These are phyloP conservation scores for Cladosporium sp. DNA, from an alignment of 2,329 filamentous ascomycete species.

Conservation along the genomic window DNA sequence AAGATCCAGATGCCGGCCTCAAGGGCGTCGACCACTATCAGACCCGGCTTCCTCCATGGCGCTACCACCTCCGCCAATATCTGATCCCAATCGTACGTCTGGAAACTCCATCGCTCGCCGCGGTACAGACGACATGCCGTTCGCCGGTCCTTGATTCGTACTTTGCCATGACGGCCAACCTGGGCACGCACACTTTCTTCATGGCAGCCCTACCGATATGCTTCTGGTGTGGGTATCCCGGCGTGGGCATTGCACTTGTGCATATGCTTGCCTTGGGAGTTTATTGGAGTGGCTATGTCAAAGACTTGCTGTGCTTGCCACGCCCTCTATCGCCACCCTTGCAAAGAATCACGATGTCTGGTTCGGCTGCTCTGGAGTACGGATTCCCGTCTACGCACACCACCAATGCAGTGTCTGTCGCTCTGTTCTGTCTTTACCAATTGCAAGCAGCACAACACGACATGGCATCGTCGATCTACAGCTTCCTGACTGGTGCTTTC, in stretches of 20 bases:
- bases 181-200: constrained; percentile 97
- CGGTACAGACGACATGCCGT: constrained; percentile 73
- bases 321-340: constrained; percentile 87
- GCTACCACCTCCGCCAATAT: constrained; percentile 75
- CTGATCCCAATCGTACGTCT: constrained; percentile 83
- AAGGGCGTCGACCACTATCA: constrained; percentile 62
- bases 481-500: constrained; percentile 46
- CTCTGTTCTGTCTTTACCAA: constrained; percentile 72
- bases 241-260: constrained; percentile 67
- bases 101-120: constrained; percentile 92
- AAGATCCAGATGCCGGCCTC: constrained; percentile 64
- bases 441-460: constrained; percentile 62
- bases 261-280: constrained; percentile 65
- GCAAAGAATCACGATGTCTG: constrained; percentile 94
- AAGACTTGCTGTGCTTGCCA: constrained; percentile 89
- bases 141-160: constrained; percentile 87
- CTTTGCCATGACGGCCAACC: constrained; percentile 93
- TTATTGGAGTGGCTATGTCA: constrained; percentile 76
- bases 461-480: constrained; percentile 46
- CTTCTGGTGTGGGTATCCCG: constrained; percentile 91
- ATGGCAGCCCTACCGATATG: constrained; percentile 92
- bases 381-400: constrained; percentile 97
- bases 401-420: constrained; percentile 92
- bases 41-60: constrained; percentile 77
- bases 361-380: constrained; percentile 89